A percentile compares a stretch with the other conserved stretches of the same genome.
These are phyloP conservation scores for Phytophthora idaei DNA, from an alignment of 352 stramenopile genomes.

Conservation along the genomic window DNA sequence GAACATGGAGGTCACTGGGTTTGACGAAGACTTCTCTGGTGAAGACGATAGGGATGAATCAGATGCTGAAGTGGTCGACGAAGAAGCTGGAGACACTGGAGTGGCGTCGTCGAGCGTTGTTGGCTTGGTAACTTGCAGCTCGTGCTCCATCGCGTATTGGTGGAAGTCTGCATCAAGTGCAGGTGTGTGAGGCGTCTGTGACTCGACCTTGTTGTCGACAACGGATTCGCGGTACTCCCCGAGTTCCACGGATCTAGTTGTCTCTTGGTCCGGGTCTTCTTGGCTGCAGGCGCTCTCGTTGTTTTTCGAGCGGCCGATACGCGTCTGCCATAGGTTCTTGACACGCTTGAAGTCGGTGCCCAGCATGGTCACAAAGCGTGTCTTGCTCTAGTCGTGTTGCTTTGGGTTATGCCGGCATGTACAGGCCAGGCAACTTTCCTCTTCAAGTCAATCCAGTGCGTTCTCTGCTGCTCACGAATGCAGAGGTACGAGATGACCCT, in stretches of 20 bases:
- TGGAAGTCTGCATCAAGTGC: conserved; percentile 37
- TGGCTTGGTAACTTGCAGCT: conserved; percentile 11
- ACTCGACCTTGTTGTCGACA: conserved; percentile 2
- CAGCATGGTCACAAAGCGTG: conserved; percentile 12
- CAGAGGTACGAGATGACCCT: conserved; percentile 30
- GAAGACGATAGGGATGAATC: conserved; percentile 32
- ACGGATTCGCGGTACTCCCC: conserved; percentile 18
- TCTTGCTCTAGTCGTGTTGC: neutral
- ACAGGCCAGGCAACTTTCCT: neutral
- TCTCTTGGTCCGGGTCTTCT: conserved; percentile 5
- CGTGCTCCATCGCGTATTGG: conserved; percentile 13
- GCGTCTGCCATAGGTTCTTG: conserved; percentile 74
- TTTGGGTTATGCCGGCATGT: conserved; percentile 16
- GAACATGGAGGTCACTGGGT: conserved; percentile 43
- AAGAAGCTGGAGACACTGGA: conserved; percentile 24
- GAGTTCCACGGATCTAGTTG: neutral
- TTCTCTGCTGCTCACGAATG: conserved; percentile 17
- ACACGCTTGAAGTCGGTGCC: conserved; percentile 36
- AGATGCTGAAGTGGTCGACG: conserved; percentile 29
- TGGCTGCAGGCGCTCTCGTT: conserved; percentile 9
- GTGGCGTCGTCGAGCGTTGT: conserved; percentile 1
- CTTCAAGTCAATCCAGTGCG: neutral
- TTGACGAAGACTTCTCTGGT: conserved; percentile 24
- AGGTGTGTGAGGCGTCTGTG: conserved; percentile 39
- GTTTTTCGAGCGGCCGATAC: conserved; percentile 45